These are phyloP conservation scores for Paratinospora sagittata DNA, from an alignment of 164 flowering plant species.

Conservation along the genomic window DNA sequence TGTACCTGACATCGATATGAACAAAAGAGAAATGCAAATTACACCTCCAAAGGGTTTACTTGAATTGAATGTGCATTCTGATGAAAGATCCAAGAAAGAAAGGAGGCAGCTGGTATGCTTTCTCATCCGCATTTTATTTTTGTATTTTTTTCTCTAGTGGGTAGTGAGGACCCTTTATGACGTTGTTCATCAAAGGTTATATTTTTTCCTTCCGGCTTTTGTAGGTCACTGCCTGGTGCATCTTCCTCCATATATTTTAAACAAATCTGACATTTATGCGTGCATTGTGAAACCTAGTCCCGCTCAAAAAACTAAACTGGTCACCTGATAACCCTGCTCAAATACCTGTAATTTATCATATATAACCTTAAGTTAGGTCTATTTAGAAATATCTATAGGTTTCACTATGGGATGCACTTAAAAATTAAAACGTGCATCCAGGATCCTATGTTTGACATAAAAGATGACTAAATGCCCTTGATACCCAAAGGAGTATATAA, in stretches of 20 bases:
- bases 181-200: background rate
- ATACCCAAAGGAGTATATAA: background rate
- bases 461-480: background rate
- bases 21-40: slow-evolving; percentile 66
- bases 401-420: background rate
- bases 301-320: background rate
- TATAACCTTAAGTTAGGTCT: background rate
- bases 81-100: slow-evolving; percentile 83
- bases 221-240: background rate
- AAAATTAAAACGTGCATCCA: background rate
- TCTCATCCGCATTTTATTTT: slow-evolving; percentile 19
- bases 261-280: background rate
- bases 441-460: background rate
- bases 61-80: slow-evolving; percentile 66
- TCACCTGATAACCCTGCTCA: background rate
- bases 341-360: background rate
- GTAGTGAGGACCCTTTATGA: background rate
- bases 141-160: background rate
- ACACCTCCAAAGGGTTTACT: slow-evolving; percentile 93
- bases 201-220: background rate
- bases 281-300: background rate
- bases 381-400: background rate
- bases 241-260: background rate
- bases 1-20: slow-evolving; percentile 79
- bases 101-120: slow-evolving; percentile 76